Base-by-base conservation (phyloP, 176 grass and related monocot species). In the Avena sativa region DNA sequence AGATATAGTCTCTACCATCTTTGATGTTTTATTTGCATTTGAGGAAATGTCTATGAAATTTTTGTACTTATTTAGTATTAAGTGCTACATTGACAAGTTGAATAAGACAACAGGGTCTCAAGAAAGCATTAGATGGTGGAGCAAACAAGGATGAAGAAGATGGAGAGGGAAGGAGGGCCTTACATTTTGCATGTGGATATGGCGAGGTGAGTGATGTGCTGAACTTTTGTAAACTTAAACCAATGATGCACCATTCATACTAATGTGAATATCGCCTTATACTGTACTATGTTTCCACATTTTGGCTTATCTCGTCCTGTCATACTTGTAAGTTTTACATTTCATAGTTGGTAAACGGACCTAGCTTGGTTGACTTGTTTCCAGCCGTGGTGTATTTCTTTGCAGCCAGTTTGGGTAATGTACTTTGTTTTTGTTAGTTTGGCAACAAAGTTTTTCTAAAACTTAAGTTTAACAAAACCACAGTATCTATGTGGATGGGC, bases 131-230 rank as follows among this genome's bases (percentile, higher is more conserved):
- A 68, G 88, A 96, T 25, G 87, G 74, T 91, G 93, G 96, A 81
- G 87, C 86, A 84, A 83, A 96, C 84, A 96, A 92, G 85, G 91
- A 98, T 87, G 93, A 95, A 83, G 96, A 98, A 75, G 96, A 98
- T 55, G 83, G 85, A 1, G 96, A 98, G 85, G 93, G 93, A 76
- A 93, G 96, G 83, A 93, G 93, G 86, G 93, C 96, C 79, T 95
- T 98, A 64, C 96, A 98, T 94, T 98, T 98, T 98, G 93, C 96
- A 82, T 98, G 96, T 94, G 96, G 96, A 12, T 98, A 98, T 68
- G 92, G 93, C 28, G 96, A 98, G 92, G 96, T 98, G 84, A 73
- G 80, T 73, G 55, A 80, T 77, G 15, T 49, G 19, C 74, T 76
- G 15, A 81, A 28, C 21, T 55, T 78, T 65, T 50, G 74, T 72